These are phyloP conservation scores for Fusarium mexicanum DNA, from an alignment of 2,329 filamentous ascomycete species.

Conservation along the genomic window DNA sequence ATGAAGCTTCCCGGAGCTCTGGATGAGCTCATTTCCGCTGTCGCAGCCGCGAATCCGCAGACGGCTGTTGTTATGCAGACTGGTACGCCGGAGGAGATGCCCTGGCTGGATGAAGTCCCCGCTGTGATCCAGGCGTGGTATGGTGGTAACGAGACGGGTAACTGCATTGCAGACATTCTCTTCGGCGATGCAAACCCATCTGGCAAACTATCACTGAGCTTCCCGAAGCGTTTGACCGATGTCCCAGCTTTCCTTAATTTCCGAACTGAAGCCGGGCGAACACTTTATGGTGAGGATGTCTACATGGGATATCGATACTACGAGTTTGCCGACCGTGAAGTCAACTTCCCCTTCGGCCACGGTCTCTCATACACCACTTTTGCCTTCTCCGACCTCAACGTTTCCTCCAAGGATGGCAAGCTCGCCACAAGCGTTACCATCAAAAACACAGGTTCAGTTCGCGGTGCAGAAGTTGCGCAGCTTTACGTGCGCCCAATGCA, in stretches of 20 bases:
- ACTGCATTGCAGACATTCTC: conserved; percentile 80
- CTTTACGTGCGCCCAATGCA: conserved; percentile 65
- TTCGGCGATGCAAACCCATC: conserved; percentile 79
- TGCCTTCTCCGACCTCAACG: conserved; percentile 59
- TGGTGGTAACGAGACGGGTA: conserved; percentile 86
- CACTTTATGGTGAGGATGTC: conserved; percentile 81
- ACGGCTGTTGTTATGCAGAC: conserved; percentile 81
- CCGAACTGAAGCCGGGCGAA: conserved; percentile 73
- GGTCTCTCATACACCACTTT: conserved; percentile 83
- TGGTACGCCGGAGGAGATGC: conserved; percentile 78
- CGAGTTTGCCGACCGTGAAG: conserved; percentile 71
- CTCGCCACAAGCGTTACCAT: conserved; percentile 62
- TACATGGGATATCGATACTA: conserved; percentile 86
- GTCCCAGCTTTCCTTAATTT: conserved; percentile 83
- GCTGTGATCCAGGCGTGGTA: conserved; percentile 84
- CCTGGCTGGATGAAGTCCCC: conserved; percentile 67
- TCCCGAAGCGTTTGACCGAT: conserved; percentile 73
- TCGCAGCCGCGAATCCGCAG: conserved; percentile 73
- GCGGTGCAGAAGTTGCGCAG: conserved; percentile 66
- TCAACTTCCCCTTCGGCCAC: conserved; percentile 82
- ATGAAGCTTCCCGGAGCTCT: conserved; percentile 79
- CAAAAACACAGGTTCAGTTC: conserved; percentile 67
- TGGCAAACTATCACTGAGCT: conserved; percentile 78
- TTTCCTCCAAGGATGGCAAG: conserved; percentile 58
- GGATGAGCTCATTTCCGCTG: conserved; percentile 74